Base-by-base conservation (phyloP, 2,329 filamentous ascomycete species). In the Biscogniauxia marginata region DNA sequence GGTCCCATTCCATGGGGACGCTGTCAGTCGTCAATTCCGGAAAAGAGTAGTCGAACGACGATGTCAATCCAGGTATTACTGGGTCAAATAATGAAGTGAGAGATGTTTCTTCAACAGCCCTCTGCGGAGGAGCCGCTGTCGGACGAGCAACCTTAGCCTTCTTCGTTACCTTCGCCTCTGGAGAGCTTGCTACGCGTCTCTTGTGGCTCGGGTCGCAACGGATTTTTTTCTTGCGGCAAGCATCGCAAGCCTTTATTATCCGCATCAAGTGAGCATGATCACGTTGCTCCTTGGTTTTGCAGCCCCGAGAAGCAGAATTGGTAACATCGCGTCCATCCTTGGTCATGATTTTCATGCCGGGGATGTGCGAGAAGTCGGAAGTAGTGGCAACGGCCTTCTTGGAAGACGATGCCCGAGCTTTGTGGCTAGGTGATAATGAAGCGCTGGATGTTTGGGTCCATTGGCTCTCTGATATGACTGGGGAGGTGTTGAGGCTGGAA, bases 331-430 rank as follows among this genome's bases (percentile, higher is more conserved):
- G 73, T 49, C 85, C 85, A 60, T 85, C 84, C 68, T 79, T 82
- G 56, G 84, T 87, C 75, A 87, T 78, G 60, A 88, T 87, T 68
- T 84, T 85, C 83, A 87, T 87, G 52, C 85, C 84, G 7, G 84
- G 84, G 19, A 86, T 70, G 61, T 76, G 73, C 5, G 79, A 78
- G 65, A 84, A 79, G 70, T 84, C 81, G 34, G 66, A 62, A 13
- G 66, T 39, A 20, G 62, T 61, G 25, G 62, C 47, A n/a, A 63
- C 46, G 24, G 65, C 25, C 57, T 70, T 72, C 53, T 69, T 69
- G 5, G 71, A 65, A 39, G 65, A 65, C 9, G 68, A 61, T 22
- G 64, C 54, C 46, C 57, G 64, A 6, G 60, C 39, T 61, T 67
- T 70, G 6, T 70, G 69, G 21, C 67, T 63, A 21, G 65, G 55